These are phyloP conservation scores for Halophytophthora polymorphica DNA, from an alignment of 352 stramenopile species.

Conservation along the genomic window DNA sequence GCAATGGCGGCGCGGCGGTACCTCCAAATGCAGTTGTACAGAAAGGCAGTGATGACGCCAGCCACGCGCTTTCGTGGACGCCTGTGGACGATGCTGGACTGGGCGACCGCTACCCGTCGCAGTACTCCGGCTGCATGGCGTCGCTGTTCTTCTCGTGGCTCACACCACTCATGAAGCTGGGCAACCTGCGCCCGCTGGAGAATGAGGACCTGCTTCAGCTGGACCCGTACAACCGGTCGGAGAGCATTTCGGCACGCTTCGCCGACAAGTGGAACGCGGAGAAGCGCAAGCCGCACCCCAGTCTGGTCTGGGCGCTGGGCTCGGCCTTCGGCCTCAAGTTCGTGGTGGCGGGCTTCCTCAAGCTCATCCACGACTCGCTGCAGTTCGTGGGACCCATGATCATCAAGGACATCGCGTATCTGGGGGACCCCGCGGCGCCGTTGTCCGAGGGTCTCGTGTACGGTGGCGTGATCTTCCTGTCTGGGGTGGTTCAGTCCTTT, in stretches of 20 bases:
- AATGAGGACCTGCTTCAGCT: constrained; percentile 84
- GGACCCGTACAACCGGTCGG: constrained; percentile 66
- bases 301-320: constrained; percentile 48
- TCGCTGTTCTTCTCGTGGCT: constrained; percentile 88
- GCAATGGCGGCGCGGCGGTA: constrained; percentile 2
- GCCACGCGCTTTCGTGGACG: constrained; percentile 10
- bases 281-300: constrained; percentile 30
- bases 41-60: constrained; percentile 6
- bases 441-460: constrained; percentile 60
- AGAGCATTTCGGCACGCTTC: constrained; percentile 43
- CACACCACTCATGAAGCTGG: constrained; percentile 82
- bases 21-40: constrained; percentile 8
- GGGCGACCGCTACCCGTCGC: constrained; percentile 61
- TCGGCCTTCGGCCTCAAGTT: constrained; percentile 58
- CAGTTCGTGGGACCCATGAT: constrained; percentile 83
- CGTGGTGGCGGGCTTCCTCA: constrained; percentile 56
- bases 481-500: constrained; percentile 77
- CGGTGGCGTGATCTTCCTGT: constrained; percentile 59
- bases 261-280: constrained; percentile 40
- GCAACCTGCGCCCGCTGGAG: constrained; percentile 75
- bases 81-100: constrained; percentile 29
- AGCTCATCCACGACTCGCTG: constrained; percentile 78
- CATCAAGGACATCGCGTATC: constrained; percentile 81
- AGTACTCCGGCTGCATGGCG: constrained; percentile 47
- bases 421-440: constrained; percentile 60